Conservation (phyloP, 805 yeast genomes). For the Saccharomycopsis schoenii region DNA sequence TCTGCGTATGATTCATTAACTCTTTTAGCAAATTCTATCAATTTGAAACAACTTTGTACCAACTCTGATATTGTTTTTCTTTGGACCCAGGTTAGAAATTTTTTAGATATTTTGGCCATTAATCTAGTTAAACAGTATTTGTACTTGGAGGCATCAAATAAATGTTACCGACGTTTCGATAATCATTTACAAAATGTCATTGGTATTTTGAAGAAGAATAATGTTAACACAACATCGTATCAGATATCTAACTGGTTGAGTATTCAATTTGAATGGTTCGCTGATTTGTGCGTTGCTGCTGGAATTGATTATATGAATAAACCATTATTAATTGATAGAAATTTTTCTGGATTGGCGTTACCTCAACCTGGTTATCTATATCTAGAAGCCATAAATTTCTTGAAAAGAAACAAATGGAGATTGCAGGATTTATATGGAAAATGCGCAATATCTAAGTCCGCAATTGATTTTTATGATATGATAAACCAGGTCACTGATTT, state of each 20-base stretch:
- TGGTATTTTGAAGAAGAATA: slow-evolving; percentile 27
- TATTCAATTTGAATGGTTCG: slow-evolving; percentile 57
- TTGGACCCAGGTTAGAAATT: slow-evolving; percentile 37
- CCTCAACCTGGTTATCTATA: slow-evolving; percentile 36
- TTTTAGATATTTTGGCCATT: slow-evolving; percentile 52
- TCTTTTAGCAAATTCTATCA: slow-evolving; percentile 27
- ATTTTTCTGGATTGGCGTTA: slow-evolving; percentile 25
- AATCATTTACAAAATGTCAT: slow-evolving; percentile 49
- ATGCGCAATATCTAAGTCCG: not conserved
- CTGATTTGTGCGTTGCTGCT: slow-evolving; percentile 41
- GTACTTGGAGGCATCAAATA: slow-evolving; percentile 45
- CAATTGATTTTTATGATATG: slow-evolving; percentile 15
- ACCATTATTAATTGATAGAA: slow-evolving; percentile 26
- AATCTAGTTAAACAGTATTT: slow-evolving; percentile 55
- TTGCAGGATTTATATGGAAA: not conserved
- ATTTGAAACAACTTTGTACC: slow-evolving; percentile 4
- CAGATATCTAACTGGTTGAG: slow-evolving; percentile 44
- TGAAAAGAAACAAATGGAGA: slow-evolving; percentile 19
- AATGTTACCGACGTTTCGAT: slow-evolving; percentile 54
- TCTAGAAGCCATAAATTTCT: slow-evolving; percentile 30
- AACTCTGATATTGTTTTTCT: slow-evolving; percentile 20
- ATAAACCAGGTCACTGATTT: not conserved
- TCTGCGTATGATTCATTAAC: slow-evolving; percentile 43
- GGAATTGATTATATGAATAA: slow-evolving; percentile 36
- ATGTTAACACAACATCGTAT: slow-evolving; percentile 23